Evolutionary conservation across 176 grass and related monocot species (phyloP).

Genomic region (barley (Hordeum vulgare)): DNA sequence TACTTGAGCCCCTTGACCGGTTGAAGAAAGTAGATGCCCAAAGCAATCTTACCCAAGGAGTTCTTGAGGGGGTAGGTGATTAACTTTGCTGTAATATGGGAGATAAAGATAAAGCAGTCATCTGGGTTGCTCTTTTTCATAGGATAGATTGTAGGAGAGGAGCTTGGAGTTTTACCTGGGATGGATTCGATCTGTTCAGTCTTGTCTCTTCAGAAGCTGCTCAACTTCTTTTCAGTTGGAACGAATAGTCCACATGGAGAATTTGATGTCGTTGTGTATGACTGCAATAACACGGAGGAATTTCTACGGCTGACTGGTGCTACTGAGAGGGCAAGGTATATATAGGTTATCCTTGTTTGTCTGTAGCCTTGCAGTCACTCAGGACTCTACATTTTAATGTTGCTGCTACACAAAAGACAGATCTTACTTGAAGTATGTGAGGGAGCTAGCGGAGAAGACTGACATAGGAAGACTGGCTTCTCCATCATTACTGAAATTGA

Average conservation of each 20-base stretch:
- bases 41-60: slow-evolving; percentile 78
- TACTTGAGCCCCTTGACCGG: slow-evolving; percentile 75
- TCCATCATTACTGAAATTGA: slow-evolving; percentile 74
- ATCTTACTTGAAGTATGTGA: slow-evolving; percentile 75
- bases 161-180: slow-evolving; percentile 83
- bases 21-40: slow-evolving; percentile 82
- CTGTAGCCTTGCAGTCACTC: not conserved
- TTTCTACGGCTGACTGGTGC: slow-evolving; percentile 63
- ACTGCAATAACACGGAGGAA: slow-evolving; percentile 76
- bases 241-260: slow-evolving; percentile 38
- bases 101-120: slow-evolving; percentile 22
- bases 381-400: slow-evolving; percentile 1
- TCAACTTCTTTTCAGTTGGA: slow-evolving; percentile 59
- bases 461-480: slow-evolving; percentile 87
- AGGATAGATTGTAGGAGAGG: slow-evolving; percentile 87
- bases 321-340: slow-evolving; percentile 79
- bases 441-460: slow-evolving; percentile 80
- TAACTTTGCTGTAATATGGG: not conserved
- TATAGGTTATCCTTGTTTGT: slow-evolving; percentile 19
- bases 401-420: slow-evolving; percentile 40
- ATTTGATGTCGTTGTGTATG: slow-evolving; percentile 84
- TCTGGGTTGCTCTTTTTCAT: slow-evolving; percentile 34
- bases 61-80: slow-evolving; percentile 74
- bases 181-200: slow-evolving; percentile 74
- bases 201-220: slow-evolving; percentile 69